These are phyloP conservation scores for Xylaria curta DNA, from an alignment of 495 filamentous ascomycete genomes.

Conservation along the genomic window DNA sequence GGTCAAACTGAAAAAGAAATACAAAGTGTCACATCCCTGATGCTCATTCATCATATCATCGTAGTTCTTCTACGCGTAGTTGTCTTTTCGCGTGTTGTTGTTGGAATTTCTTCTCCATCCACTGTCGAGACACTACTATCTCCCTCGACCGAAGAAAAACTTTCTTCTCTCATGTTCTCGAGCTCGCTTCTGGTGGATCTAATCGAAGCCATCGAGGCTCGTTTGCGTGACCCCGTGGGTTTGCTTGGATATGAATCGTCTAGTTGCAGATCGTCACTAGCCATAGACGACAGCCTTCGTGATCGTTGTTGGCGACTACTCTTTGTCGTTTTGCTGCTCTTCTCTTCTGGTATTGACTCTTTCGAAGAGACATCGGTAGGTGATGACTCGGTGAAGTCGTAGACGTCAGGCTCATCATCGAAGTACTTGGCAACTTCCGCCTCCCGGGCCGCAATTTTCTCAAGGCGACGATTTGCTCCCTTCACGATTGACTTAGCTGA, in stretches of 20 bases:
- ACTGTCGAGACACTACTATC: slow-evolving; percentile 26
- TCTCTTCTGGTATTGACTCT: slow-evolving; percentile 26
- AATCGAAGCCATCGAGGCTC: slow-evolving; percentile 49
- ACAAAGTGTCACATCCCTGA: not conserved
- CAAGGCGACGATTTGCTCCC: slow-evolving; percentile 32
- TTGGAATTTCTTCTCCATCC: slow-evolving; percentile 25
- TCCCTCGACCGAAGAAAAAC: not conserved
- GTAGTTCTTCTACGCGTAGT: slow-evolving; percentile 56
- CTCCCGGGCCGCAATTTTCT: slow-evolving; percentile 37
- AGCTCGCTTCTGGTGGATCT: slow-evolving; percentile 39
- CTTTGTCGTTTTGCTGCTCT: slow-evolving; percentile 28
- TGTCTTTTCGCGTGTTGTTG: slow-evolving; percentile 27
- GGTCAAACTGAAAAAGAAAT: slow-evolving; percentile 24
- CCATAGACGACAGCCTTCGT: slow-evolving; percentile 35
- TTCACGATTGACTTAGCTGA: slow-evolving; percentile 23
- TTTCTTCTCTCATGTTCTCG: slow-evolving; percentile 30
- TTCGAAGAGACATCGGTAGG: slow-evolving; percentile 27
- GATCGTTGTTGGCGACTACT: slow-evolving; percentile 35
- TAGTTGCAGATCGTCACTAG: slow-evolving; percentile 32
- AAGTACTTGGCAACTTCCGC: slow-evolving; percentile 34
- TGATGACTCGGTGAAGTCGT: slow-evolving; percentile 47
- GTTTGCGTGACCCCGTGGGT: slow-evolving; percentile 35
- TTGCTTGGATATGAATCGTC: slow-evolving; percentile 26
- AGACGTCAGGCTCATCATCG: slow-evolving; percentile 39
- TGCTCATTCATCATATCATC: slow-evolving; percentile 56